A percentile compares a stretch with the other conserved stretches of the same genome.
phyloP scores from a whole-genome alignment of 108 stramenopile species.

The Aurantiochytrium sp. region DNA sequence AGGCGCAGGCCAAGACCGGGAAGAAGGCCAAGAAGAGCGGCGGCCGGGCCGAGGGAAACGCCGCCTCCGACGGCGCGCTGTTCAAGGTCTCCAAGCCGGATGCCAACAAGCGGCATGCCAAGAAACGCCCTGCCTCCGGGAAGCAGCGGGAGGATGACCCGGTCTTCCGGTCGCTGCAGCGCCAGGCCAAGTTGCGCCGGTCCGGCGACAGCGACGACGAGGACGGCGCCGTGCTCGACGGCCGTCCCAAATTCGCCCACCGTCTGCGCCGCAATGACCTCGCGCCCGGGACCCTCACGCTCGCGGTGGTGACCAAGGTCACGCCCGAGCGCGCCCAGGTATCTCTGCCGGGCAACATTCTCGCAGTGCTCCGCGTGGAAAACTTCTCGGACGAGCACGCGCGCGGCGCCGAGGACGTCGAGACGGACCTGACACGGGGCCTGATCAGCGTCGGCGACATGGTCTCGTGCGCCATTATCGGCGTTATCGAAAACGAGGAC shows the following conservation, averaged over 20 bases:
- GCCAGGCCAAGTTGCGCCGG: neutral
- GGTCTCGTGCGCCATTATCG: neutral
- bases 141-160: neutral
- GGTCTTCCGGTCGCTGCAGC: neutral
- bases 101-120: neutral
- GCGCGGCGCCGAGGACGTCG: neutral
- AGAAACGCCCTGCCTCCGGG: neutral
- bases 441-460: neutral
- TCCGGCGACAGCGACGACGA: neutral
- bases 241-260: neutral
- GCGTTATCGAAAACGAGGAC: neutral
- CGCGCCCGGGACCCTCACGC: neutral
- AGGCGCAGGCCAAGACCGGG: neutral
- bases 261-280: neutral
- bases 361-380: neutral
- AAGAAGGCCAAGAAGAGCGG: too few relatives aligned
- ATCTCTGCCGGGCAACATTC: neutral
- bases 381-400: constrained; percentile 18
- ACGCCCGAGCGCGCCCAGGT: neutral
- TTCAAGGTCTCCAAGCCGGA: neutral
- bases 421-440: neutral
- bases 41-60: neutral
- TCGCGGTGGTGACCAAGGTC: neutral
- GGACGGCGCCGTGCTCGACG: neutral
- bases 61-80: neutral